Percentiles rank a stretch among this genome's conserved stretches.
Evolutionary conservation across 1,139 yeast species (phyloP).

Genomic region (Candida pseudoviswanathii): DNA sequence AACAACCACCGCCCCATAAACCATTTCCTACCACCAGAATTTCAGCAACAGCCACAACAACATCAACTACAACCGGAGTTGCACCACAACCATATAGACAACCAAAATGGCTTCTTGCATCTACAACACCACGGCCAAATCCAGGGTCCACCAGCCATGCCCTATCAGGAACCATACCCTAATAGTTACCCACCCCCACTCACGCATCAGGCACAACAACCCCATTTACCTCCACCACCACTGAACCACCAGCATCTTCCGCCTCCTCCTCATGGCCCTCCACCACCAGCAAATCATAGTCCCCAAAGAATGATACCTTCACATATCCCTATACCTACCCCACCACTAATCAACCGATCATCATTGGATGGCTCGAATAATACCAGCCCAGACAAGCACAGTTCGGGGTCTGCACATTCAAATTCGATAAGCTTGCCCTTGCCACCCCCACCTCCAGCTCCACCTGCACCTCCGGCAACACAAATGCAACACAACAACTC

Average conservation of each 20-base stretch:
- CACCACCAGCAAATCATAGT: constrained; percentile 3
- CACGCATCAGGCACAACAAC: constrained; percentile 1
- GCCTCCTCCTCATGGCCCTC: constrained; percentile 7
- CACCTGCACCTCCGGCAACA: neutral
- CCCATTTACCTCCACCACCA: constrained; percentile 2
- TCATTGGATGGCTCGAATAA: constrained; percentile 7
- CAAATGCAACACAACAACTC: neutral
- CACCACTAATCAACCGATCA: constrained; percentile 3
- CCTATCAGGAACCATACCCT: constrained; percentile 1
- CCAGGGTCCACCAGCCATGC: neutral
- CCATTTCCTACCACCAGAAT: constrained; percentile 7
- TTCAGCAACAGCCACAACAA: constrained; percentile 8
- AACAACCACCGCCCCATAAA: constrained; percentile 3
- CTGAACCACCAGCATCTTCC: constrained; percentile 4
- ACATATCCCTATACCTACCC: constrained; percentile 10
- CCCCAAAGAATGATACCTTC: constrained; percentile 5
- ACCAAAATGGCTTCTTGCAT: neutral
- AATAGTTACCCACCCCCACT: constrained; percentile 3
- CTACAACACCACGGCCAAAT: constrained; percentile 2
- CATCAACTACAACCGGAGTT: constrained; percentile 5
- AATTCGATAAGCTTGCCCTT: constrained; percentile 10
- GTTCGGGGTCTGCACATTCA: constrained; percentile 1
- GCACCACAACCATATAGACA: neutral
- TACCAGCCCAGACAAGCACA: constrained; percentile 6
- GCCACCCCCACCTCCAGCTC: constrained; percentile 14